These are phyloP conservation scores for Beauveria australis DNA, from an alignment of 2,329 filamentous ascomycete species.

Conservation along the genomic window DNA sequence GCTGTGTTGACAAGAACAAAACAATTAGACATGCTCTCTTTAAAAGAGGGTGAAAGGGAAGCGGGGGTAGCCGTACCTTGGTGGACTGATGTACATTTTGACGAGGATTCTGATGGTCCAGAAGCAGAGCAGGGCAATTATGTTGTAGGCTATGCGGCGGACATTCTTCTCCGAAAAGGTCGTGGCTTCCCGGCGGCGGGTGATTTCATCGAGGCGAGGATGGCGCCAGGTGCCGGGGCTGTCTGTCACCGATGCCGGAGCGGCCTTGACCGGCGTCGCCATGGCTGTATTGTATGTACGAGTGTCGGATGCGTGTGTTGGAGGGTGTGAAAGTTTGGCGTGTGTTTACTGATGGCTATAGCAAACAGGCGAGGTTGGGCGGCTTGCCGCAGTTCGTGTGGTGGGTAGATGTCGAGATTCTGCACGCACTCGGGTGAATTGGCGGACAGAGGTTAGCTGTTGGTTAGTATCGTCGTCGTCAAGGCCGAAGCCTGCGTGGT, in stretches of 20 bases:
- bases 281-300: conserved; percentile 15
- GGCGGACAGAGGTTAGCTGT: background rate
- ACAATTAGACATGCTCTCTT: background rate
- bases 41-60: background rate
- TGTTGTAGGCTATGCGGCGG: conserved; percentile 60
- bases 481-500: conserved; percentile 9
- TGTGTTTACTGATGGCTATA: background rate
- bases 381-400: background rate
- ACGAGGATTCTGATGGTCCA: conserved; percentile 27
- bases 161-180: conserved; percentile 75
- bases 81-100: conserved; percentile 28
- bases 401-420: background rate
- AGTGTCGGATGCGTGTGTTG: conserved; percentile 3
- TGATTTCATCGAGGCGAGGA: conserved; percentile 80
- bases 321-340: conserved; percentile 11
- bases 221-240: conserved; percentile 83
- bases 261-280: conserved; percentile 35
- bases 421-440: background rate
- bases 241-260: conserved; percentile 31
- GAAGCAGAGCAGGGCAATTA: conserved; percentile 35
- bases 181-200: conserved; percentile 66
- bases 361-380: background rate
- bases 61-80: conserved; percentile 27
- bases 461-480: conserved; percentile 9
- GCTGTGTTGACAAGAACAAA: conserved; percentile 18